Base-by-base conservation (phyloP, 805 yeast genomes). In the Limtongia smithiae region DNA sequence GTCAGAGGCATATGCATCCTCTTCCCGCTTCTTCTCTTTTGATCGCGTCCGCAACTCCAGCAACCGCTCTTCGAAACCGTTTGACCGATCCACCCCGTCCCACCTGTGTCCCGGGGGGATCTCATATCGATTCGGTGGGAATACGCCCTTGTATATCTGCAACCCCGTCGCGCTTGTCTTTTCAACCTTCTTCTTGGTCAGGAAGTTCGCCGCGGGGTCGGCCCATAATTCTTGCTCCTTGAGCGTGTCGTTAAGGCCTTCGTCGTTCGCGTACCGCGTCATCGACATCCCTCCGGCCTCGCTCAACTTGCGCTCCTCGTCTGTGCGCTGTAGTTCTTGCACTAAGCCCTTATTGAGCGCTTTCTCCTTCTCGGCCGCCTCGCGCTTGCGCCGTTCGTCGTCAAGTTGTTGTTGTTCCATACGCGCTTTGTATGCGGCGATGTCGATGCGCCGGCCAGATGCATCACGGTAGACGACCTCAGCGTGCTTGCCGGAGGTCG, bases 1-100 rank as follows among this genome's bases (percentile, higher is more conserved):
- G n/a, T 51, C 50, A 18, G 57, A 41, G 15, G 51, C 57, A 34
- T 54, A 54, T 6, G 32, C 57, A 34, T 55, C 59, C 41, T 43
- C 55, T 33, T 46, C 58, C 11, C 35, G 28, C 44, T 61, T 54
- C 37, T 45, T 48, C 17, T 59, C 60, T 35, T 48, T 51, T 22
- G 28, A 46, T 32, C 57, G 60, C 30, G 55, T 48, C 25, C 62
- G 65, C 37, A 54, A 55, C 22, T 53, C 71, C 55, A 85, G 73
- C 73, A 85, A 76, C 46, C 75, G 70, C 41, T 68, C 71, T 63
- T 90, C 97, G 66, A 85, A 90, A 3, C 96, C 96, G 62, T 83
- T 90, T 0, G 94, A 81, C 51, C 97, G 70, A 66, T 87, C 90
- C 1, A 90, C 81, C 0, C 97, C 97, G 65, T 86, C 95, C 97